Conservation (phyloP, 2,329 filamentous ascomycete species). For the Cladosporium velox region DNA sequence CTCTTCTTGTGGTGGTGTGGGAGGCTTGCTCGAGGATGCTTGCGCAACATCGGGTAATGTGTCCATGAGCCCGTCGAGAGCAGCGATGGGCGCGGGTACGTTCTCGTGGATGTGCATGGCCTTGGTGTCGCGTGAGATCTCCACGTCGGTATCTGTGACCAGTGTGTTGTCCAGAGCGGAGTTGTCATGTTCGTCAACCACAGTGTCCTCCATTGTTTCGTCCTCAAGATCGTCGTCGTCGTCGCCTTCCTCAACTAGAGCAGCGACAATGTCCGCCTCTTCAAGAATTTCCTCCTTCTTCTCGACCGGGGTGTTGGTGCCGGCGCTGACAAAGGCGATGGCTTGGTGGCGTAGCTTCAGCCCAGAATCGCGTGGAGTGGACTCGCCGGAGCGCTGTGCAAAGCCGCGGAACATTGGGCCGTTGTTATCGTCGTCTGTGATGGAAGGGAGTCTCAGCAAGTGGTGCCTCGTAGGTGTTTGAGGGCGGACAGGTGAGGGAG, state of each 20-base stretch:
- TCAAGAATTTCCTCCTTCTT: slow-evolving; percentile 27
- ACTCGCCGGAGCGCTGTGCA: slow-evolving; percentile 25
- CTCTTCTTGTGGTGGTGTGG: slow-evolving; percentile 22
- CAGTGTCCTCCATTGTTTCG: slow-evolving; percentile 3
- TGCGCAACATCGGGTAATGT: slow-evolving; percentile 5
- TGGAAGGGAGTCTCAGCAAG: slow-evolving; percentile 15
- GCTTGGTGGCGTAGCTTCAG: slow-evolving; percentile 56
- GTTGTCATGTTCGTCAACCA: slow-evolving; percentile 16
- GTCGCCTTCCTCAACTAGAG: slow-evolving; percentile 25
- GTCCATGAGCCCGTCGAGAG: slow-evolving; percentile 16
- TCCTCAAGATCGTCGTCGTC: slow-evolving; percentile 29
- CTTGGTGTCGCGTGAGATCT: slow-evolving; percentile 30
- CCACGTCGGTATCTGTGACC: slow-evolving; percentile 34
- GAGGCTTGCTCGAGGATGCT: slow-evolving; percentile 7
- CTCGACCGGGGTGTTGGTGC: slow-evolving; percentile 44
- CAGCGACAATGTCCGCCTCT: slow-evolving; percentile 24
- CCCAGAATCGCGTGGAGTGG: slow-evolving; percentile 47
- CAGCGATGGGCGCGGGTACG: slow-evolving; percentile 4
- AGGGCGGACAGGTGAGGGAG: neutral
- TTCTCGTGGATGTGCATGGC: slow-evolving; percentile 21
- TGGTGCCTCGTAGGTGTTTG: neutral
- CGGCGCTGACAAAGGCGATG: slow-evolving; percentile 64
- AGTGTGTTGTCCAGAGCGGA: slow-evolving; percentile 33
- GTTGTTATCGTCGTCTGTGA: slow-evolving; percentile 14
- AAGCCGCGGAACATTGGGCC: slow-evolving; percentile 34